Evolutionary conservation across 2,329 filamentous ascomycete species (phyloP), one percentile per base, ranked within the genome.

Genomic region (Cercospora nicotianae): DNA sequence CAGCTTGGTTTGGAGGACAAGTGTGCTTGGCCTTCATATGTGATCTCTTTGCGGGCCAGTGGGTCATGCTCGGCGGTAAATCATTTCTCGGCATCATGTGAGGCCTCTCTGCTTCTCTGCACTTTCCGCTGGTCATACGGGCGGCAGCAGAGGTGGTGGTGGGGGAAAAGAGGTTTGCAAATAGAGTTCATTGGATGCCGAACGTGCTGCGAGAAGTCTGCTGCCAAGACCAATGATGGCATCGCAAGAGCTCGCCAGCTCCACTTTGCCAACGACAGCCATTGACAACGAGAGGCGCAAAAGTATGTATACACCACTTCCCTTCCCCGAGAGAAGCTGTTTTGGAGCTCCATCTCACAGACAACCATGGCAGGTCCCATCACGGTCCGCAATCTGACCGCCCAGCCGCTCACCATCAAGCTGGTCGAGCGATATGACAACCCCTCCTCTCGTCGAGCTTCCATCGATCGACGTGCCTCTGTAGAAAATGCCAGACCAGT

Each of bases 361-460:
- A 12, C 18, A 5, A 65, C 59, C 60, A 78, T 78, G 77, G 67
- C 74, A 71, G 73, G 64, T 6, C 75, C 77, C 20, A 82, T 97
- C 72, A 91, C 87, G 4, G 87, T 97, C 75, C 92, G 94, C 75
- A 97, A 97, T 79, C 83, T 96, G 72, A 94, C 92, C 55, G 83
- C 87, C 66, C 89, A 87, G 60, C 85, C 88, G n/a, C 83, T 97
- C 65, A 87, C 90, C 72, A 86, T 97, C 74, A 89, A 89, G 78
- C 79, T 84, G 68, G 83, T 94, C 67, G 91, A 96, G 81, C 89
- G 90, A 72, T 93, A 93, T 78, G 86, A 89, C 72, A 85, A 82
- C 58, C 83, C 80, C 63, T 81, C 85, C 70, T 78, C 83, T 16
- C 72, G 75, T 48, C 69, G 70, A 30, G 64, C 67, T 31, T 62